These are phyloP conservation scores for Geotrichum carabidarum DNA, from an alignment of 1,139 yeast genomes.

Conservation along the genomic window DNA sequence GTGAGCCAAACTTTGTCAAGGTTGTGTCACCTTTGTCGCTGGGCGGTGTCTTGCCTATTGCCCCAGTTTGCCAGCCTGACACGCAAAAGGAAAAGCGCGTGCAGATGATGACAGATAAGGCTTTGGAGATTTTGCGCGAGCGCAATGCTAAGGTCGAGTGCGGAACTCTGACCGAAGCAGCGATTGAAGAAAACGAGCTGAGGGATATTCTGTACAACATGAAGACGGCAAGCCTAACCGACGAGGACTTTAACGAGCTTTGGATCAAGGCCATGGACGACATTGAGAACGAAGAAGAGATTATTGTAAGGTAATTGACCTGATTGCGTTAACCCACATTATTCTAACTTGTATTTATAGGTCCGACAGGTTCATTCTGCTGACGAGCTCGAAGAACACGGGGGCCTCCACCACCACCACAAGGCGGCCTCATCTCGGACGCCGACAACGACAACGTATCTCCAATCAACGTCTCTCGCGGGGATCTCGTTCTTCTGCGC, in stretches of 20 bases:
- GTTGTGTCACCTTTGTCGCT: conserved; percentile 47
- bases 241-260: conserved; percentile 71
- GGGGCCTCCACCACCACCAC: conserved; percentile 20
- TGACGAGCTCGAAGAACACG: conserved; percentile 12
- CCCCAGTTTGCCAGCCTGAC: conserved; percentile 68
- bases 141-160: conserved; percentile 67
- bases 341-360: conserved; percentile 4
- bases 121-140: conserved; percentile 60
- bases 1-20: conserved; percentile 64
- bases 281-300: conserved; percentile 67
- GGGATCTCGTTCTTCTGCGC: conserved; percentile 36
- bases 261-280: conserved; percentile 67
- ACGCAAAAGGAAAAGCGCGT: conserved; percentile 65
- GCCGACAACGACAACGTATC: conserved; percentile 25
- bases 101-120: conserved; percentile 60
- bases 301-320: conserved; percentile 56
- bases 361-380: conserved; percentile 11
- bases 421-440: conserved; percentile 4
- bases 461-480: conserved; percentile 38
- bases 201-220: conserved; percentile 25
- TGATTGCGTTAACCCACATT: neutral
- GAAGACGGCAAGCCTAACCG: conserved; percentile 37
- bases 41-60: conserved; percentile 55
- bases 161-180: conserved; percentile 45
- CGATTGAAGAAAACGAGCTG: conserved; percentile 33